Conservation (phyloP, 345 rosid species). For the Eucalyptus marginata region DNA sequence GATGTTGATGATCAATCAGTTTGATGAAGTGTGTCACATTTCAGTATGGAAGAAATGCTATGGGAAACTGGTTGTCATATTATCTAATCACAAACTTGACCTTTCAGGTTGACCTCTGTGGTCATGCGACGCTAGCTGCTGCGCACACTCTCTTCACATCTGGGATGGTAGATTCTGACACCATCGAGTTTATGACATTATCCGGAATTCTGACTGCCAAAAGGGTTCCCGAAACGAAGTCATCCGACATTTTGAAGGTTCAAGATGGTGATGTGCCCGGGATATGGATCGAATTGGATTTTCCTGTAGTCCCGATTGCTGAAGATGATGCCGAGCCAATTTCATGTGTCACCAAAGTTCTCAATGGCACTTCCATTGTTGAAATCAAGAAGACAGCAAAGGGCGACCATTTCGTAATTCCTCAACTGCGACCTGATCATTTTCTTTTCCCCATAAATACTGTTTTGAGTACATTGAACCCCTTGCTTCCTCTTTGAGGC, state of each 20-base stretch:
- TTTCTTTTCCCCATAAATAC: not conserved
- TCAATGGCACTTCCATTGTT: conserved; percentile 30
- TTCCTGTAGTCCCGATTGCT: conserved; percentile 23
- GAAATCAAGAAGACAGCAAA: conserved; percentile 38
- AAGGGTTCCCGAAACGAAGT: conserved; percentile 13
- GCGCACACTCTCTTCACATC: conserved; percentile 50
- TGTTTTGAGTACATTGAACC: not conserved
- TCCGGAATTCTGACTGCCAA: conserved; percentile 66
- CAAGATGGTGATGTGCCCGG: conserved; percentile 18
- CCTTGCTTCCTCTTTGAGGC: not conserved
- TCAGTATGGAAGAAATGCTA: not conserved
- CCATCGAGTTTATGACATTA: conserved; percentile 48
- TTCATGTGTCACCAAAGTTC: conserved; percentile 25
- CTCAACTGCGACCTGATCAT: not conserved
- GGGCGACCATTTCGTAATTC: conserved; percentile 36
- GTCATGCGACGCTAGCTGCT: conserved; percentile 85
- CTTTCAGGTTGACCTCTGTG: conserved; percentile 60
- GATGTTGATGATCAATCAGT: not conserved
- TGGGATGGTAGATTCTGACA: conserved; percentile 30
- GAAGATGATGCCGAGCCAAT: conserved; percentile 20
- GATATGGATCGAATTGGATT: conserved; percentile 35
- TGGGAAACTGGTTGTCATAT: not conserved
- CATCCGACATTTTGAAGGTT: not conserved
- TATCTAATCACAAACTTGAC: not conserved
- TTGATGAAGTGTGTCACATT: not conserved